Evolutionary conservation across 352 stramenopile genomes (phyloP), one percentile per base, ranked within the genome.

Genomic region (Pythium brachiatum): DNA sequence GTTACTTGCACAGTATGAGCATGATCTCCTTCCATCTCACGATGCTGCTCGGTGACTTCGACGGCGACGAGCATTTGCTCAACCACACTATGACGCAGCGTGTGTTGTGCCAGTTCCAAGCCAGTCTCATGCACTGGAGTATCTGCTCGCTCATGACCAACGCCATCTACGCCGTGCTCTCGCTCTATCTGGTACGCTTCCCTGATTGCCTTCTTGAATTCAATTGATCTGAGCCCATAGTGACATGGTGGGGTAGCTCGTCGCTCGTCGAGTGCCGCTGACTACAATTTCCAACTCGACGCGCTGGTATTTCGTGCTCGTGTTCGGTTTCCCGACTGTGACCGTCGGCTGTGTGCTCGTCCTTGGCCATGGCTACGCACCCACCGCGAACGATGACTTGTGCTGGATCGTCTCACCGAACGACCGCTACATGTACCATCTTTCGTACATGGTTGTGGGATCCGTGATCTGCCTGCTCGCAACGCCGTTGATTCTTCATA

Each of bases 401-500:
- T 76, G 70, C 55, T 76, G 69, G 69, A 69, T 76, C 54, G 48
- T 53, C n/a, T 46, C 57, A 25, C 41, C 44, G 31, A 53, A 54
- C n/a, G 69, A 72, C 32, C 69, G 69, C 34, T 47, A 74, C 27
- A 31, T 76, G 3, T 74, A 65, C 54, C 64, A 71, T 20, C 62
- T 69, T 18, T 71, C 66, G 31, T 72, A 69, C 55, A 76, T 71
- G 39, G 52, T 67, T 27, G 21, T 76, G 16, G 69, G 66, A 8
- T 56, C 62, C 11, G 43, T 55, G 13, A 66, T 71, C 21, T 64
- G 56, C n/a, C 20, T 70, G 6, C 21, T 53, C 3, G 34, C 66
- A 3, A 68, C 60, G 2, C 60, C 53, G 12, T 20, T 29, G 11
- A 61, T 68, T 3, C 43, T 69, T 0, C 48, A 29, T 9, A 58